These are phyloP conservation scores for Ophiocordyceps robertsii DNA, from an alignment of 2,329 filamentous ascomycete genomes.

Conservation along the genomic window DNA sequence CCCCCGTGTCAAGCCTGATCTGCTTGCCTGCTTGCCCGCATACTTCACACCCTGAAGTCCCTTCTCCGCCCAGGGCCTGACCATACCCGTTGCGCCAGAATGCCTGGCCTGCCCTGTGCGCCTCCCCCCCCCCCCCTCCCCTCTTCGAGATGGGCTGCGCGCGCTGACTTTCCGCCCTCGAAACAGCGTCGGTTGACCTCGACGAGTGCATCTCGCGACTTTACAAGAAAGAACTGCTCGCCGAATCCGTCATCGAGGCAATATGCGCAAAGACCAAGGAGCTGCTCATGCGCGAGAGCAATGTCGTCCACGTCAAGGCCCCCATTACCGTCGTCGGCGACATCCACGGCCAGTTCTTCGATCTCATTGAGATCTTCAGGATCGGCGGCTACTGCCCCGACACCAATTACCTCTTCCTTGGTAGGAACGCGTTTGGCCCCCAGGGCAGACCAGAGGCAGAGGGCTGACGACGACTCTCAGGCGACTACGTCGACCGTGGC, in stretches of 20 bases:
- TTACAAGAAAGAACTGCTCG: conserved; percentile 92
- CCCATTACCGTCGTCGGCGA: conserved; percentile 96
- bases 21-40: neutral
- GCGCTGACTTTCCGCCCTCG: conserved; percentile 49
- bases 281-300: conserved; percentile 98
- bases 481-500: conserved; percentile 95
- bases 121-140: neutral
- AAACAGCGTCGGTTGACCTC: conserved; percentile 80
- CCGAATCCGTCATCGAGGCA: conserved; percentile 95
- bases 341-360: conserved; percentile 98
- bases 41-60: neutral
- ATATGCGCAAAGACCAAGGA: conserved; percentile 99
- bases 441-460: too few species aligned
- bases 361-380: conserved; percentile 97
- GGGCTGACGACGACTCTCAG: conserved; percentile 29
- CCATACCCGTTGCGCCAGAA: conserved; percentile 1
- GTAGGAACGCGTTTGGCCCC: conserved; percentile 30
- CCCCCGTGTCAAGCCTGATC: neutral
- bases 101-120: conserved; percentile 3
- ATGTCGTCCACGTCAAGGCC: conserved; percentile 91
- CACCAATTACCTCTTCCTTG: conserved; percentile 95
- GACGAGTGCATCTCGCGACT: conserved; percentile 96
- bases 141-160: conserved; percentile 1
- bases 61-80: neutral
- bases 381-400: conserved; percentile 96